Percentiles rank a stretch among this genome's conserved stretches.
phyloP scores from a whole-genome alignment of 2,329 filamentous ascomycete genomes.

The Lasiodiplodia hormozganensis region DNA sequence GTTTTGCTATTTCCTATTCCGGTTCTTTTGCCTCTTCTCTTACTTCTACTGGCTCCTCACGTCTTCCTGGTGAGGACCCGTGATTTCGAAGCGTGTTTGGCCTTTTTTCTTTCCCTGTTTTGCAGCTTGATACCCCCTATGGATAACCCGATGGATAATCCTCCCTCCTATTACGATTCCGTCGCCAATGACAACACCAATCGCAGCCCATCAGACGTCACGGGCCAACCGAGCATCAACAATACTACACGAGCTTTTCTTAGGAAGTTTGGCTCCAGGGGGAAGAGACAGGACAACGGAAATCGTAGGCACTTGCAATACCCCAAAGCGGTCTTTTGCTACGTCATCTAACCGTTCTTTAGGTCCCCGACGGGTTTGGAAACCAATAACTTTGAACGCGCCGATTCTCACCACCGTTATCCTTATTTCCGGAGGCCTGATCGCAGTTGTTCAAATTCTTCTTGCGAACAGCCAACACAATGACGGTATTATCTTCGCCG shows the following conservation, averaged over 20 bases:
- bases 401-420: slow-evolving; percentile 50
- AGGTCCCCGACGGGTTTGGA: slow-evolving; percentile 42
- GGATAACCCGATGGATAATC: neutral
- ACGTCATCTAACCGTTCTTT: neutral
- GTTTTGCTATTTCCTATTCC: neutral
- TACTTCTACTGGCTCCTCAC: neutral
- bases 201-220: neutral
- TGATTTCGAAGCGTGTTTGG: neutral
- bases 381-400: slow-evolving; percentile 45
- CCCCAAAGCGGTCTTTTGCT: neutral
- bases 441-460: slow-evolving; percentile 55
- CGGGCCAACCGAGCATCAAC: neutral
- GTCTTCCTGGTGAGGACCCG: neutral
- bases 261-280: neutral
- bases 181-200: neutral
- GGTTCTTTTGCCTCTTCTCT: neutral
- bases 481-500: slow-evolving; percentile 53
- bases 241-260: neutral
- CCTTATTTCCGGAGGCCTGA: slow-evolving; percentile 48
- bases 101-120: neutral
- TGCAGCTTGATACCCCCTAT: neutral
- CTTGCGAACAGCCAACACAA: slow-evolving; percentile 49
- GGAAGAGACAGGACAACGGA: neutral
- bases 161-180: neutral
- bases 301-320: neutral